Percentiles rank a stretch among this genome's conserved stretches.
Evolutionary conservation across 2,329 filamentous ascomycete genomes (phyloP).

Genomic region (Fusarium staphyleae): DNA sequence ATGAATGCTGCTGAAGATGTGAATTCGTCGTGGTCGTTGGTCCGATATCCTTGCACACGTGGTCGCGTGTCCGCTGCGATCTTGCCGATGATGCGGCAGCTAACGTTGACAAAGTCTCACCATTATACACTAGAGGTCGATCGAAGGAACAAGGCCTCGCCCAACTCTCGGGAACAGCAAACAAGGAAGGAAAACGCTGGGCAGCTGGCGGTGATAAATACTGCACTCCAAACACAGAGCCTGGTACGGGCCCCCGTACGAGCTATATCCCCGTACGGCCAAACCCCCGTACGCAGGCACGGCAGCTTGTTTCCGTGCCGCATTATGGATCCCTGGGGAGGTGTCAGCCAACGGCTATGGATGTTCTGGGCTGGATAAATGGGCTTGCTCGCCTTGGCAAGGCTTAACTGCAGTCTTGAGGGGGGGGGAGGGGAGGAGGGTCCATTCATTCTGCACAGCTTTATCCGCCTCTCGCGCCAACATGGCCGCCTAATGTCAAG

Average conservation of each 20-base stretch:
- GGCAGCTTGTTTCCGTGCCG: neutral
- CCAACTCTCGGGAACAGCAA: neutral
- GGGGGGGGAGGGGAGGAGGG: too few species aligned
- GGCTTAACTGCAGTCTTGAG: too few species aligned
- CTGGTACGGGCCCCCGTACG: neutral
- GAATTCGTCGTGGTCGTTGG: neutral
- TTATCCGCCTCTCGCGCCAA: too few species aligned
- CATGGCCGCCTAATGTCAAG: too few species aligned
- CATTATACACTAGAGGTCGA: slow-evolving; percentile 15
- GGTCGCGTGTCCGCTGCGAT: slow-evolving; percentile 8
- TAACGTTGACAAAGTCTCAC: slow-evolving; percentile 5
- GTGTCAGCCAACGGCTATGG: too few species aligned
- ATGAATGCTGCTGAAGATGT: neutral
- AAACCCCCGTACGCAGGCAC: too few species aligned
- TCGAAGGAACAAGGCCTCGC: slow-evolving; percentile 1
- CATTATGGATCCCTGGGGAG: too few species aligned
- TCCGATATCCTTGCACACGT: too few species aligned
- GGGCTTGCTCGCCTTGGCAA: too few species aligned
- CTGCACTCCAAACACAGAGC: neutral
- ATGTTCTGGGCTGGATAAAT: too few species aligned
- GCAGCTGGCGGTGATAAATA: slow-evolving; percentile 25
- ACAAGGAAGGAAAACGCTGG: neutral
- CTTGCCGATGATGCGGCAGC: neutral
- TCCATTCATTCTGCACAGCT: too few species aligned
- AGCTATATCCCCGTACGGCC: too few species aligned